Base-by-base conservation (phyloP, 2,329 filamentous ascomycete genomes). In the Talaromyces amestolkiae region DNA sequence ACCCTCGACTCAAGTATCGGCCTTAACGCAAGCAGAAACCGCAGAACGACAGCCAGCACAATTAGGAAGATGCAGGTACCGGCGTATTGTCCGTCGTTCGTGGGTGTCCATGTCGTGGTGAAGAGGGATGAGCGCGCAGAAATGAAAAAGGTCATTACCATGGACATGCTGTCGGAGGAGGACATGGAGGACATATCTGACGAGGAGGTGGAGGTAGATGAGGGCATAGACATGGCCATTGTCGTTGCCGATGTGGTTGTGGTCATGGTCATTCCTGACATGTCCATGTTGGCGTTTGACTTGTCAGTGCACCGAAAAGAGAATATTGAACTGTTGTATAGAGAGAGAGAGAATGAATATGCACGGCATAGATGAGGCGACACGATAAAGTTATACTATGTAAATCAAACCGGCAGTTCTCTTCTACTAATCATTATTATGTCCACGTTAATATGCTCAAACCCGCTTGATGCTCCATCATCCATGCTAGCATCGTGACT, bases 21-120 rank as follows among this genome's bases (percentile, higher is more conserved):
- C 75, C 91, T 92, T 71, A 86, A 81, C 3, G 93, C 93, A 59
- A 94, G 81, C 17, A 97, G 82, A 22, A 83, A 79, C 61, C 93
- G 90, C 73, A 89, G 87, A 64, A 90, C 72, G 67, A 89, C 82
- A 66, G 88, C 89, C 60, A 98, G 87, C 51, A 90, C 71, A 74
- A 97, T 88, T 66, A 97, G 85, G 80, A 97, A 97, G 76, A 97
- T 91, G 82, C 94, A 96, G 33, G 92, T 96, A 63, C 88, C 94
- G 2, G 92, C 92, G 78, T 97, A 98, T 66, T 85, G 81, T 71
- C 89, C 92, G 6, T 84, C 81, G 47, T 80, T 88, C 27, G 74
- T 79, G 5, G 94, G 93, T 2, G 90, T 90, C 92, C 93, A 97
- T 61, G 82, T 76, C 22, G 79, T 76, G 17, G 91, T 88, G 80